A percentile compares a stretch with the other conserved stretches of the same genome.
Conservation (phyloP, 164 flowering plant genomes). For the Chimonanthus praecox region DNA sequence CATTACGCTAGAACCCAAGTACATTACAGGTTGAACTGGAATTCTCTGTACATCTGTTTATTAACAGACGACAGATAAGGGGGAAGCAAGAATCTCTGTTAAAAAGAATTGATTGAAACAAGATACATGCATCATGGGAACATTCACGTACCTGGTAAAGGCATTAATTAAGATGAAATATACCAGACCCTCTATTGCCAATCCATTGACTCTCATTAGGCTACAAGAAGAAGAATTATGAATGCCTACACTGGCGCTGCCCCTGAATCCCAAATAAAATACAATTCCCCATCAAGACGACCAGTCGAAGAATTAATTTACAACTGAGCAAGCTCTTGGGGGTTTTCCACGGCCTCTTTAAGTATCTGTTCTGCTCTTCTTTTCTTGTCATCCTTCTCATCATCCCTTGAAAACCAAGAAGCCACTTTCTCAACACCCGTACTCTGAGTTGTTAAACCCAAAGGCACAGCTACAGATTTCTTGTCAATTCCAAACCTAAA, state of each 20-base stretch:
- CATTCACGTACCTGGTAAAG: slow-evolving; percentile 20
- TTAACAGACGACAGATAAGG: background rate
- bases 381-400: slow-evolving; percentile 83
- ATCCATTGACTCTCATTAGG: slow-evolving; percentile 12
- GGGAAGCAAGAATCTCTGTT: slow-evolving; percentile 12
- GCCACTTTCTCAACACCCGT: slow-evolving; percentile 24
- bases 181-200: slow-evolving; percentile 6
- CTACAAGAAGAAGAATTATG: slow-evolving; percentile 7
- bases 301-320: slow-evolving; percentile 36
- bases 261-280: slow-evolving; percentile 14
- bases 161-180: slow-evolving; percentile 16
- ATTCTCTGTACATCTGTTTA: background rate
- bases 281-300: slow-evolving; percentile 13
- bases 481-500: slow-evolving; percentile 51
- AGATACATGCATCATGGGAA: slow-evolving; percentile 12
- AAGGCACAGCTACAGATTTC: slow-evolving; percentile 46
- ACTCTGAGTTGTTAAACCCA: slow-evolving; percentile 42
- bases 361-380: slow-evolving; percentile 88
- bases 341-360: slow-evolving; percentile 71
- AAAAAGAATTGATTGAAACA: slow-evolving; percentile 10
- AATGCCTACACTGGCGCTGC: slow-evolving; percentile 18
- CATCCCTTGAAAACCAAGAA: slow-evolving; percentile 44
- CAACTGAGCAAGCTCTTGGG: slow-evolving; percentile 76
- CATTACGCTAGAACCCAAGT: too few relatives aligned
- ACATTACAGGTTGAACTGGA: background rate